Percentiles rank a stretch among this genome's conserved stretches.
These are phyloP conservation scores for Hypoxylon intermedium DNA, from an alignment of 495 filamentous ascomycete genomes.

Conservation along the genomic window DNA sequence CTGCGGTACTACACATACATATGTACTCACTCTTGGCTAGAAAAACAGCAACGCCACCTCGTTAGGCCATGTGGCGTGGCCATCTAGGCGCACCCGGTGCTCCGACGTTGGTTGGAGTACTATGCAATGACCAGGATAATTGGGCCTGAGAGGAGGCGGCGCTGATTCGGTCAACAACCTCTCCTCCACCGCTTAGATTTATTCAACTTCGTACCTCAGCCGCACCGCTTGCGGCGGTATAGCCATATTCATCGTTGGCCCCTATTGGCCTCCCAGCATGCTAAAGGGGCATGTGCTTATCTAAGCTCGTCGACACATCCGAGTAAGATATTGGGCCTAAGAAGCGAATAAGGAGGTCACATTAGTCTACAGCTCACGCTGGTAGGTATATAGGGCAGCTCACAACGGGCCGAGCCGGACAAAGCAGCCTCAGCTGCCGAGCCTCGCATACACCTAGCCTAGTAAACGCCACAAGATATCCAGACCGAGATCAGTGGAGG, in stretches of 20 bases:
- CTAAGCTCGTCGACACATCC: too few relatives aligned
- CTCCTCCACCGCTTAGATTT: neutral
- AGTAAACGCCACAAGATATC: neutral
- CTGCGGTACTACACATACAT: too few relatives aligned
- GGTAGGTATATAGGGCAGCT: neutral
- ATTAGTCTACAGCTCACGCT: neutral
- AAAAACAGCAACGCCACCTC: neutral
- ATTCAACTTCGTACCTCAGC: too few relatives aligned
- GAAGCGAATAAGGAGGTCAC: neutral
- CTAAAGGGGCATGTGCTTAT: neutral
- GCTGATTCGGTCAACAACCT: neutral
- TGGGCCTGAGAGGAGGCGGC: neutral
- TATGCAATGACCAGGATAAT: neutral
- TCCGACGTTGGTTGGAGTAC: neutral
- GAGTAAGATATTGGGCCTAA: neutral
- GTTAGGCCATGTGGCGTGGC: neutral
- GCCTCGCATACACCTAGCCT: constrained; percentile 7
- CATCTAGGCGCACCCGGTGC: neutral
- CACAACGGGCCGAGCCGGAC: constrained; percentile 27
- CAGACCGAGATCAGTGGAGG: too few relatives aligned
- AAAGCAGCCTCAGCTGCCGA: constrained; percentile 27
- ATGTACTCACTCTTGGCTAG: neutral
- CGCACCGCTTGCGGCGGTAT: too few relatives aligned
- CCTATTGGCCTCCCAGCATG: too few relatives aligned
- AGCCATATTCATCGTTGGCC: too few relatives aligned